These are phyloP conservation scores for Barnettozyma populi DNA, from an alignment of 805 yeast genomes.

Conservation along the genomic window DNA sequence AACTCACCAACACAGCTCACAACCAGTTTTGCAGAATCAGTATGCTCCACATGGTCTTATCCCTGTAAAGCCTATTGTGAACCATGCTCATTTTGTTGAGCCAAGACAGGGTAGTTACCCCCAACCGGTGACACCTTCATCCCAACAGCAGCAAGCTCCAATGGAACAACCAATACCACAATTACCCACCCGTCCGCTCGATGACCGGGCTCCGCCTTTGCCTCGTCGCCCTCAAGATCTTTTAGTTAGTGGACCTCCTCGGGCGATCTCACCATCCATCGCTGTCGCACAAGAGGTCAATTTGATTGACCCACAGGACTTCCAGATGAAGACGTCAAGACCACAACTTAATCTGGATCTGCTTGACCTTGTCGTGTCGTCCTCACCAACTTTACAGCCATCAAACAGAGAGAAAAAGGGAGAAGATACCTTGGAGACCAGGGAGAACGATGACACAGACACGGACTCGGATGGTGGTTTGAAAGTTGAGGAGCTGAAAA, in stretches of 20 bases:
- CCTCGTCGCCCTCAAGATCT: neutral
- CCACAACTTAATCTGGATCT: constrained; percentile 19
- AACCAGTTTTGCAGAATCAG: neutral
- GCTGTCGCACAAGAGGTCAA: constrained; percentile 10
- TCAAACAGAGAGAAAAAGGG: neutral
- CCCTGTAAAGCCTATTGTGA: neutral
- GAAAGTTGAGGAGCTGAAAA: constrained; percentile 19
- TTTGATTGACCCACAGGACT: constrained; percentile 16
- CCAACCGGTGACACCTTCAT: neutral
- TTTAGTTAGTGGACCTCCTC: neutral
- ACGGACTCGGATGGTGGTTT: constrained; percentile 19
- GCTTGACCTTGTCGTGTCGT: constrained; percentile 14
- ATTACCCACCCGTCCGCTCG: neutral
- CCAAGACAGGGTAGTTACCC: neutral
- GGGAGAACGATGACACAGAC: constrained; percentile 11
- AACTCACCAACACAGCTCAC: neutral
- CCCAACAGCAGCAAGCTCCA: constrained; percentile 8
- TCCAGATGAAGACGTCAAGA: constrained; percentile 8
- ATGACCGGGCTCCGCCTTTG: neutral
- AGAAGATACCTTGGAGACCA: constrained; percentile 8
- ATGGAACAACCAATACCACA: constrained; percentile 1
- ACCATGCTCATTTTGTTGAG: neutral
- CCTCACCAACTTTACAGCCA: neutral
- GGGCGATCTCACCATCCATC: constrained; percentile 5
- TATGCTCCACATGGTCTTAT: neutral